Conservation (phyloP, 2,329 filamentous ascomycete genomes). For the Hymenoscyphus fructigenus region DNA sequence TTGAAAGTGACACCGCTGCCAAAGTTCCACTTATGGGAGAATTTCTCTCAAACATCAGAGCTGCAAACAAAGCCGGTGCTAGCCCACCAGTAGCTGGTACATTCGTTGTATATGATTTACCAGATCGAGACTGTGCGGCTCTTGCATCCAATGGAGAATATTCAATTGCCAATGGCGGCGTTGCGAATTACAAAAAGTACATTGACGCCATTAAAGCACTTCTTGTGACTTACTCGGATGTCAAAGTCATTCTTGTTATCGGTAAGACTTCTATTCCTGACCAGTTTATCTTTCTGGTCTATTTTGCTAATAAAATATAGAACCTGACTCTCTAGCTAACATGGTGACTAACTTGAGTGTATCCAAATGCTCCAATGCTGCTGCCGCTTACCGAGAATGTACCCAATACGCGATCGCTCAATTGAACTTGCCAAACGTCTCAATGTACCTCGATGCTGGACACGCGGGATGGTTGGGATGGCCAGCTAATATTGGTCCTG, state of each 20-base stretch:
- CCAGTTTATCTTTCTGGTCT: not conserved
- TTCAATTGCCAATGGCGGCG: slow-evolving; percentile 49
- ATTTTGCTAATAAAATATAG: slow-evolving; percentile 32
- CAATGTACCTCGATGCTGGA: slow-evolving; percentile 63
- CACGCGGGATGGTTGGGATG: slow-evolving; percentile 66
- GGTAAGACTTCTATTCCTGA: slow-evolving; percentile 37
- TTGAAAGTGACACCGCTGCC: slow-evolving; percentile 42
- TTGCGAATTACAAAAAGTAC: slow-evolving; percentile 52
- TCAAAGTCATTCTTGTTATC: slow-evolving; percentile 47
- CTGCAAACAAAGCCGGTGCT: slow-evolving; percentile 48
- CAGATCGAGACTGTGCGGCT: slow-evolving; percentile 63
- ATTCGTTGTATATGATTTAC: slow-evolving; percentile 63
- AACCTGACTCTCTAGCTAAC: slow-evolving; percentile 63
- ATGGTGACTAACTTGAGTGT: slow-evolving; percentile 59
- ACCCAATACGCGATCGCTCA: slow-evolving; percentile 55
- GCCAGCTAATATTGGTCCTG: slow-evolving; percentile 55
- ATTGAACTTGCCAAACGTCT: slow-evolving; percentile 60
- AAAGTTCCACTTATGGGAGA: slow-evolving; percentile 50
- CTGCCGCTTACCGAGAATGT: slow-evolving; percentile 53
- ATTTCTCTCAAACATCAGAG: slow-evolving; percentile 47
- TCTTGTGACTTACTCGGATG: slow-evolving; percentile 54
- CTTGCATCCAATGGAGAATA: slow-evolving; percentile 64
- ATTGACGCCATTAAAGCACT: slow-evolving; percentile 54
- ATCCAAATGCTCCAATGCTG: slow-evolving; percentile 52
- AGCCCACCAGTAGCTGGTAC: slow-evolving; percentile 46